These are phyloP conservation scores for Tolypocladium guangdongense DNA, from an alignment of 2,329 filamentous ascomycete genomes.

Conservation along the genomic window DNA sequence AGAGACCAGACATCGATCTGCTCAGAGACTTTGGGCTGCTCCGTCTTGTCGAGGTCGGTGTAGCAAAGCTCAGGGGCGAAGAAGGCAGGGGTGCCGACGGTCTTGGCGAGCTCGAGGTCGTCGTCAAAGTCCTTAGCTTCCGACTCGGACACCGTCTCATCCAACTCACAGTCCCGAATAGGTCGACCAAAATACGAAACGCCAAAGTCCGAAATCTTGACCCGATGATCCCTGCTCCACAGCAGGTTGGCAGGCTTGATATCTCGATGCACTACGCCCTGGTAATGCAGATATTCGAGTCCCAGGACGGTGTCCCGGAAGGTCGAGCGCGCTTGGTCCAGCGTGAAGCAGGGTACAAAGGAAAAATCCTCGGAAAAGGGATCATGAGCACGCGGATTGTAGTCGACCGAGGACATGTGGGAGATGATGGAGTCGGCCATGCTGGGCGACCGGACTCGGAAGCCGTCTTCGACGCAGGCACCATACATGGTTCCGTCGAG, in stretches of 20 bases:
- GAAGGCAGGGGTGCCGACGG: conserved; percentile 93
- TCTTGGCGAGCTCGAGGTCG: conserved; percentile 93
- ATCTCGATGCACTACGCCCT: conserved; percentile 74
- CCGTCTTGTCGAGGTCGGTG: conserved; percentile 60
- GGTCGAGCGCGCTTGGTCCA: conserved; percentile 68
- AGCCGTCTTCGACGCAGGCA: conserved; percentile 49
- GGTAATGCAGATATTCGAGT: conserved; percentile 84
- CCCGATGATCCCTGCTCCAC: conserved; percentile 71
- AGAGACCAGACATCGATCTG: conserved; percentile 97
- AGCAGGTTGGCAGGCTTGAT: conserved; percentile 87
- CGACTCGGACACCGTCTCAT: conserved; percentile 64
- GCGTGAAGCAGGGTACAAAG: conserved; percentile 87
- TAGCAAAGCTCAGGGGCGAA: conserved; percentile 95
- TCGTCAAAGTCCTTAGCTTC: conserved; percentile 84
- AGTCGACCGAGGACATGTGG: conserved; percentile 56
- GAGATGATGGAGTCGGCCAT: conserved; percentile 68
- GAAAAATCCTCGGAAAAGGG: conserved; percentile 77
- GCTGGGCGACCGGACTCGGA: conserved; percentile 64
- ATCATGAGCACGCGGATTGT: conserved; percentile 46
- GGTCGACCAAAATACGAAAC: conserved; percentile 93
- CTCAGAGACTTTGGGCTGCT: conserved; percentile 70
- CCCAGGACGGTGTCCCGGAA: conserved; percentile 92
- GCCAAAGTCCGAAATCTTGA: conserved; percentile 98
- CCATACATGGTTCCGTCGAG: conserved; percentile 73
- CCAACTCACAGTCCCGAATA: conserved; percentile 69